Evolutionary conservation across 2,329 filamentous ascomycete species (phyloP).

Genomic region (Monosporascus sp.): DNA sequence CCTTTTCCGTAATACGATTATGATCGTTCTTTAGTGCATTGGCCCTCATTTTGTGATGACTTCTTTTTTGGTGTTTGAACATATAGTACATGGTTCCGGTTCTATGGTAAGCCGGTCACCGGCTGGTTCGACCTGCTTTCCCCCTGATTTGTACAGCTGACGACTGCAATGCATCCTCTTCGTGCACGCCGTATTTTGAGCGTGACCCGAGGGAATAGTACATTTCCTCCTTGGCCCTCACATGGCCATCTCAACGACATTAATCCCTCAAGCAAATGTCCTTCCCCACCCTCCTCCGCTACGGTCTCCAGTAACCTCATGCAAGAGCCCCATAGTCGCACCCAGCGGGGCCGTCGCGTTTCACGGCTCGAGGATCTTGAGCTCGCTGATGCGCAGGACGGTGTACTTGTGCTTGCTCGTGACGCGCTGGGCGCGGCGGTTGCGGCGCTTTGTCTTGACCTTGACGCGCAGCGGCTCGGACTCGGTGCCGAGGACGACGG

Average conservation of each 20-base stretch:
- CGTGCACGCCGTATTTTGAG: not conserved
- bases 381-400: conserved; percentile 74
- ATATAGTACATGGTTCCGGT: not conserved
- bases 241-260: not conserved
- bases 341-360: conserved; percentile 1
- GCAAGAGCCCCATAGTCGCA: not conserved
- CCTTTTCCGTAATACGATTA: not conserved
- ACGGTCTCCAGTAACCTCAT: not conserved
- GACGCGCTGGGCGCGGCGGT: conserved; percentile 66
- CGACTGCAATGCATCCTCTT: too few relatives aligned
- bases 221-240: not conserved
- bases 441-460: conserved; percentile 76
- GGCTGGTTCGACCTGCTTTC: not conserved
- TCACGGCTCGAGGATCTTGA: conserved; percentile 49
- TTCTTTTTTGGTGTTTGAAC: not conserved
- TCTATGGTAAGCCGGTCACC: not conserved
- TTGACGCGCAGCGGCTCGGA: conserved; percentile 71
- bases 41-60: not conserved
- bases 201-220: not conserved
- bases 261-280: not conserved
- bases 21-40: not conserved
- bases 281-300: not conserved
- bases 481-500: conserved; percentile 79
- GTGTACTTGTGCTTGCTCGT: conserved; percentile 91
- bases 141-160: not conserved